Evolutionary conservation across 768 basidiomycete genomes (phyloP), one percentile per base, ranked within the genome.

Genomic region (Gymnopilus dilepis): DNA sequence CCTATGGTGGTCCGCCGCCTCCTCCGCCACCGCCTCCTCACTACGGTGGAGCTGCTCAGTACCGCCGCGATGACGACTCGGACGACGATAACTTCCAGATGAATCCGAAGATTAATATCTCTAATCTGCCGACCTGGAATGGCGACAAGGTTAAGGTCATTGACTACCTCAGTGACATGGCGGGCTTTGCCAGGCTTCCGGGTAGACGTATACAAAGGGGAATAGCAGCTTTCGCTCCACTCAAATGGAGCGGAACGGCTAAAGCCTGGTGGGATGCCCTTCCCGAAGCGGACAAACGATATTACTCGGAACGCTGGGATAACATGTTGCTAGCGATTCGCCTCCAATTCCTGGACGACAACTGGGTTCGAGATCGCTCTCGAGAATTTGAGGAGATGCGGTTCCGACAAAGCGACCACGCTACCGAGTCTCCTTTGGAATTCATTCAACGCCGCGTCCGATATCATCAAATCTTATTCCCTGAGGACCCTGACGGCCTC

Each of bases 301-400:
- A 58, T 38, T 58, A 52, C 28, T n/a, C 42, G 8, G 6, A 24
- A 6, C 19, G 56, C 30, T 65, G 61, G 61, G 33, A 56, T 30
- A 17, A 50, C 26, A 56, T 68, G 53, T 8, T 62, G 0, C 22
- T 60, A 0, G 65, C 19, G 17, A 41, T 69, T 19, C 28, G 65
- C 9, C 2, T 45, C 13, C 67, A 69, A 1, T 66, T 65, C 65
- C 52, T 68, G 42, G 42, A 64, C 33, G 43, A 48, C 0, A 45
- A 26, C 4, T 63, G 67, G 67, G 6, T 56, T 6, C 19, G 59
- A 22, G 57, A 58, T 1, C 51, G 65, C 1, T 41, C 45, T 0
- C 12, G 40, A 1, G 65, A 68, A 54, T 68, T 64, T 24, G 65
- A 68, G 17, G 58, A 63, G 31, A 53, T 53, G 52, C 28, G 21